Conservation (phyloP, 495 filamentous ascomycete genomes). For the Daldinia concentrica region DNA sequence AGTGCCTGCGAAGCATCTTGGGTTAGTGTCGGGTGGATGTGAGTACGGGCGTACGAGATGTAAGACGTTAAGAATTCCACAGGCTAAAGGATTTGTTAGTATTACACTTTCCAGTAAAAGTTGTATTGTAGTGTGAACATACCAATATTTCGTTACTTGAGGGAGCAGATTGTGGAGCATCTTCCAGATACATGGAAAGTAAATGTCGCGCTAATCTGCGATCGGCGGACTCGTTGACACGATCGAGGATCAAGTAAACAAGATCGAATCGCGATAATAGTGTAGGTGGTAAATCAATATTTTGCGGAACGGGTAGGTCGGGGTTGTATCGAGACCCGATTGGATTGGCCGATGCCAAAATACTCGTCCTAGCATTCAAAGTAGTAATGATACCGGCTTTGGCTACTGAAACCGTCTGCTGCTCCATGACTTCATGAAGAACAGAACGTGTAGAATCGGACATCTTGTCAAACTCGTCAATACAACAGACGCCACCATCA, state of each 20-base stretch:
- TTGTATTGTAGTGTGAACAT: constrained; percentile 50
- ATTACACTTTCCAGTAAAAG: constrained; percentile 10
- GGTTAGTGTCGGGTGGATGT: constrained; percentile 83
- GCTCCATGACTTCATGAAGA: constrained; percentile 99
- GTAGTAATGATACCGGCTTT: constrained; percentile 99
- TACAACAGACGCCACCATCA: constrained; percentile 97
- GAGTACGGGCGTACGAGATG: constrained; percentile 94
- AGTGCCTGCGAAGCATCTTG: constrained; percentile 81
- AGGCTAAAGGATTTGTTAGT: constrained; percentile 63
- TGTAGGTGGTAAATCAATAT: constrained; percentile 96
- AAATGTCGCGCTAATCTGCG: constrained; percentile 90
- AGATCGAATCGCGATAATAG: constrained; percentile 95
- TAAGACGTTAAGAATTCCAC: constrained; percentile 96
- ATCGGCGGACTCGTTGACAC: constrained; percentile 87
- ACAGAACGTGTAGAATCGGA: constrained; percentile 94
- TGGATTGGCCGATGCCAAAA: constrained; percentile 95
- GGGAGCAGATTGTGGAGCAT: constrained; percentile 86
- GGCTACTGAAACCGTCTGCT: constrained; percentile 98
- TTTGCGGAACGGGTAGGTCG: constrained; percentile 93
- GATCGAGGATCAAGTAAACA: constrained; percentile 95
- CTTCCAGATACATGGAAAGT: constrained; percentile 96
- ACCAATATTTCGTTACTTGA: constrained; percentile 75
- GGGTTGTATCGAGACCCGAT: constrained; percentile 98
- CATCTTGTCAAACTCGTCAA: constrained; percentile 99
- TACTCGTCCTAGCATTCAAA: constrained; percentile 91